phyloP scores from a whole-genome alignment of 2,329 filamentous ascomycete species.

The Plenodomus biglobosus region DNA sequence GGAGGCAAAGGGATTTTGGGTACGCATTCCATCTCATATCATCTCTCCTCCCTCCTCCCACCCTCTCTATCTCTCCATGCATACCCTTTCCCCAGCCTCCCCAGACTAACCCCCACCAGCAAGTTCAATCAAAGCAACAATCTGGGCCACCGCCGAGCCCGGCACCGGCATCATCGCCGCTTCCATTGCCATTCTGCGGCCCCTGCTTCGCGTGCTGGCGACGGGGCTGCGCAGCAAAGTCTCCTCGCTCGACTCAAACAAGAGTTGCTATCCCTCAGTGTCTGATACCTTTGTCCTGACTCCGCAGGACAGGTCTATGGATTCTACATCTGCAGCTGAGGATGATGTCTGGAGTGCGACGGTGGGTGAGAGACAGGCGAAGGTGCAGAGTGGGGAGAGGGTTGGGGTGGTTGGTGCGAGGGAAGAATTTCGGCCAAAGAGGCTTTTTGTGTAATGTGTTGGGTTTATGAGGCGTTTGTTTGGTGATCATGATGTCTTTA shows the following conservation, averaged over 20 bases:
- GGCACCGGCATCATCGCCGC: constrained; percentile 55
- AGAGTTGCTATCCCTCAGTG: constrained; percentile 6
- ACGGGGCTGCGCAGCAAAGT: constrained; percentile 23
- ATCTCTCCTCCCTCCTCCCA: background rate
- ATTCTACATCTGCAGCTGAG: constrained; percentile 5
- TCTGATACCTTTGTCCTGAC: constrained; percentile 22
- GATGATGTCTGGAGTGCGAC: constrained; percentile 26
- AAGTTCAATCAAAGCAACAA: constrained; percentile 42
- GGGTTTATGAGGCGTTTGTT: background rate
- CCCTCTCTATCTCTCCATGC: too few relatives aligned
- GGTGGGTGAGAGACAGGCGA: constrained; percentile 18
- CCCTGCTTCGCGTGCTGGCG: constrained; percentile 43
- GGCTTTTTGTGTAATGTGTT: background rate
- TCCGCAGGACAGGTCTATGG: constrained; percentile 9
- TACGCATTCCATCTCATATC: constrained; percentile 5
- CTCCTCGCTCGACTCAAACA: constrained; percentile 12
- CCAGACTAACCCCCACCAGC: constrained; percentile 17
- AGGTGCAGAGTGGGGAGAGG: constrained; percentile 13
- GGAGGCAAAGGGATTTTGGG: constrained; percentile 4
- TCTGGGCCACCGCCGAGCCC: constrained; percentile 54
- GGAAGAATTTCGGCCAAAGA: background rate
- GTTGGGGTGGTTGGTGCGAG: constrained; percentile 16
- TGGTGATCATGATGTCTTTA: background rate
- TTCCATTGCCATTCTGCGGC: constrained; percentile 51
- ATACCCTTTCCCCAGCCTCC: background rate